phyloP scores from a whole-genome alignment of 2,329 filamentous ascomycete species.

The Clonostachys chloroleuca region DNA sequence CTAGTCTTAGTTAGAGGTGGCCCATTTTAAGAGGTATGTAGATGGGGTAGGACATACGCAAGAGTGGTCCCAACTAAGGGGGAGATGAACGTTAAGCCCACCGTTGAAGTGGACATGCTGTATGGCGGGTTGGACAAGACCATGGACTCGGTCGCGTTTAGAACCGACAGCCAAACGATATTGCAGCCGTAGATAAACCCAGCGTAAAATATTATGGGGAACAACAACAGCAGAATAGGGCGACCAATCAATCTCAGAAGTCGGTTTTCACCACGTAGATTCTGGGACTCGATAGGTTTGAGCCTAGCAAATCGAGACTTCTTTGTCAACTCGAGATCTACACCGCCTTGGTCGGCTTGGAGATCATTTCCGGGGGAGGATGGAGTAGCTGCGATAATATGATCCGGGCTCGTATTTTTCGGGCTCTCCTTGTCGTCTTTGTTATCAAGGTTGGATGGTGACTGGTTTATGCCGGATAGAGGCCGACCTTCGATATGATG shows the following conservation, averaged over 20 bases:
- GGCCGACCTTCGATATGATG: no score
- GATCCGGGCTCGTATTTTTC: neutral
- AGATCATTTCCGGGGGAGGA: neutral
- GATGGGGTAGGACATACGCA: neutral
- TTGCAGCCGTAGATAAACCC: constrained; percentile 36
- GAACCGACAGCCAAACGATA: constrained; percentile 14
- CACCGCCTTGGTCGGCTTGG: no score
- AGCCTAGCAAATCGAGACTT: neutral
- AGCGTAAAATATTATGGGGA: constrained; percentile 34
- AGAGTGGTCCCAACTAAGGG: neutral
- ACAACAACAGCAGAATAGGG: constrained; percentile 32
- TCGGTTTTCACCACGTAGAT: neutral
- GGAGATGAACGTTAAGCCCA: neutral
- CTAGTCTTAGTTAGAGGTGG: neutral
- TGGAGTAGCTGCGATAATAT: neutral
- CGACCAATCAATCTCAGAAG: constrained; percentile 19
- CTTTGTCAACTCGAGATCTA: neutral
- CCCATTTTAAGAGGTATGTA: neutral
- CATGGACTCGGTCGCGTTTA: constrained; percentile 13
- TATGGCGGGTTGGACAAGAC: constrained; percentile 20
- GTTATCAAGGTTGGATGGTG: neutral
- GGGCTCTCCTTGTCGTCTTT: neutral
- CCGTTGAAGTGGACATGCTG: constrained; percentile 10
- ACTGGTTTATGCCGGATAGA: no score
- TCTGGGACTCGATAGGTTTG: neutral